Percentiles rank a stretch among this genome's conserved stretches.
Evolutionary conservation across 352 stramenopile species (phyloP).

Genomic region (Globisporangium paroecandrum): DNA sequence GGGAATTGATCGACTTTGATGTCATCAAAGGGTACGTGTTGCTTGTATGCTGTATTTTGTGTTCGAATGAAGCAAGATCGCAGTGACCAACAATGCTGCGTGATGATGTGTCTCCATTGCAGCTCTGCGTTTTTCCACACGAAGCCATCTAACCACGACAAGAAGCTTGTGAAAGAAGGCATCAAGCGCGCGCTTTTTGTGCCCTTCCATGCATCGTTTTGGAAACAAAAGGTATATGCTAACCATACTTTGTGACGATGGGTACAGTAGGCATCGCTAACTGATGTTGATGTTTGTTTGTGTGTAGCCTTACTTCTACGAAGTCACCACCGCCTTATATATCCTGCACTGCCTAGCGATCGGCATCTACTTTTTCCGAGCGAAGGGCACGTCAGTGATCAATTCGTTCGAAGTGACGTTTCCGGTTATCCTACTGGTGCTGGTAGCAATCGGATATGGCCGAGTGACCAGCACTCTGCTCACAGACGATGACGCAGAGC

Average conservation of each 20-base stretch:
- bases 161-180: constrained; percentile 72
- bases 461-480: constrained; percentile 72
- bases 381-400: constrained; percentile 41
- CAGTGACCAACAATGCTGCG: not conserved
- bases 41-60: not conserved
- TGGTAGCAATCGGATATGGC: constrained; percentile 75
- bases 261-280: not conserved
- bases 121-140: constrained; percentile 85
- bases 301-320: constrained; percentile 59
- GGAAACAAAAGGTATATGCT: constrained; percentile 54
- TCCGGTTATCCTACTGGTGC: constrained; percentile 47
- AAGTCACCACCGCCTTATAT: constrained; percentile 54
- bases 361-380: constrained; percentile 48
- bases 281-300: not conserved
- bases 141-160: constrained; percentile 79
- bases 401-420: constrained; percentile 72
- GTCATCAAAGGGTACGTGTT: constrained; percentile 74
- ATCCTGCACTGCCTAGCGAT: constrained; percentile 42
- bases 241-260: not conserved
- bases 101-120: not conserved
- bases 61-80: not conserved
- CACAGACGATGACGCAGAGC: constrained; percentile 43
- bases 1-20: constrained; percentile 85
- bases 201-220: constrained; percentile 70
- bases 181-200: constrained; percentile 65